Evolutionary conservation across 176 grass and related monocot genomes (phyloP), one percentile per base, ranked within the genome.

Genomic region (Oryza australiensis): DNA sequence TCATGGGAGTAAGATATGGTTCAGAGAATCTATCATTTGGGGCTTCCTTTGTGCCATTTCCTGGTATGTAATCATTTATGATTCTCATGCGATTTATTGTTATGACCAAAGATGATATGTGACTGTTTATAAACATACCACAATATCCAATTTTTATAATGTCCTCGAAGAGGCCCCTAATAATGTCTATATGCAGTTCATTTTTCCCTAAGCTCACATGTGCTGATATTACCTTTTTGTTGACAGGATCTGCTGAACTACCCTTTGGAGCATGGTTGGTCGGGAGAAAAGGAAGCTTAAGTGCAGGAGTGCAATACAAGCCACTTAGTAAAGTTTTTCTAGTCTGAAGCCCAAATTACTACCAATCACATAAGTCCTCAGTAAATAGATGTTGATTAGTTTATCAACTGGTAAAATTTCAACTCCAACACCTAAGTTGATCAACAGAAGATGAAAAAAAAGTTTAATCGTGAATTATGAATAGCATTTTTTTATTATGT

Each of bases 1-100:
- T 93, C 66, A 76, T 90, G 82, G 95, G 92, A 75, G 62, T 95
- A 65, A 82, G 95, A 91, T 98, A 98, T 86, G 95, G 92, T 75
- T 95, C 95, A 70, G 86, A 95, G 73, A 95, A 86, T 75, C 65
- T 98, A 91, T 98, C 95, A 1, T 12, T 95, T 86, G 95, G 95
- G 38, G 90, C 75, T 12, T 93, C 86, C 72, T 93, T 98, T 62
- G 86, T 88, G 88, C 92, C 95, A 84, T 88, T 98, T 89, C 69
- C 90, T 84, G 76, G 95, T 98, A 86, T 80, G 48, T 35, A 49
- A 53, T 26, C 73, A 68, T 80, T 84, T 30, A 62, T 43, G 8
- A 37, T 46, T 85, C 33, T 77, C 40, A 64, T 84, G 57, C 62
- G 27, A 5, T 48, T 51, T 49, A 7, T 72, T 72, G 49, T 73